Conservation (phyloP, 1,139 yeast species). For the Scheffersomyces lignicola region DNA sequence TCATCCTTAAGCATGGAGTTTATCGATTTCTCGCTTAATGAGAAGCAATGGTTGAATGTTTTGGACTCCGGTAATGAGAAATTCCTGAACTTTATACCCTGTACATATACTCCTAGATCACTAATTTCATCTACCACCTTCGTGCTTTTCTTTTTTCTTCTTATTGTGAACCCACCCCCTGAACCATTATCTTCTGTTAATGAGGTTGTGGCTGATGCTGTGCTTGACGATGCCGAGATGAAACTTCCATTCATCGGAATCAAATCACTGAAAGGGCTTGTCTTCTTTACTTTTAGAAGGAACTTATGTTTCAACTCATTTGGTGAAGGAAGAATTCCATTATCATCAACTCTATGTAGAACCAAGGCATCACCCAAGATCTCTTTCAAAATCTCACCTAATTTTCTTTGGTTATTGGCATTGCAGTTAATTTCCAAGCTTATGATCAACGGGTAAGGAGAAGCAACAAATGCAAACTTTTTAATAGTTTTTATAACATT, state of each 20-base stretch:
- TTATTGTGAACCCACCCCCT: slow-evolving; percentile 18
- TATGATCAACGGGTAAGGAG: slow-evolving; percentile 83
- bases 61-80: slow-evolving; percentile 88
- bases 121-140: slow-evolving; percentile 51
- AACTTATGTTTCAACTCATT: slow-evolving; percentile 64
- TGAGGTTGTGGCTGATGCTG: slow-evolving; percentile 43
- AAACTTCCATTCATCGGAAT: slow-evolving; percentile 24
- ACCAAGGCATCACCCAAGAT: slow-evolving; percentile 62
- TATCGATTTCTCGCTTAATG: slow-evolving; percentile 74
- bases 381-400: slow-evolving; percentile 52
- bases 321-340: slow-evolving; percentile 65
- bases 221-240: slow-evolving; percentile 20
- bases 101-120: slow-evolving; percentile 61
- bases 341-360: slow-evolving; percentile 35
- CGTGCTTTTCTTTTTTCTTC: slow-evolving; percentile 20
- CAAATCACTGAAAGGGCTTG: slow-evolving; percentile 28
- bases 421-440: slow-evolving; percentile 86
- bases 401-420: slow-evolving; percentile 58
- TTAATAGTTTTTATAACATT: slow-evolving; percentile 73
- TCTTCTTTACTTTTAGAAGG: slow-evolving; percentile 73
- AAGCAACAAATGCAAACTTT: slow-evolving; percentile 80
- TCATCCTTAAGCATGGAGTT: slow-evolving; percentile 64
- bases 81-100: slow-evolving; percentile 77
- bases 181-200: slow-evolving; percentile 46
- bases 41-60: slow-evolving; percentile 77